Base-by-base conservation (phyloP, 2,329 filamentous ascomycete species). In the Amauroascus niger region DNA sequence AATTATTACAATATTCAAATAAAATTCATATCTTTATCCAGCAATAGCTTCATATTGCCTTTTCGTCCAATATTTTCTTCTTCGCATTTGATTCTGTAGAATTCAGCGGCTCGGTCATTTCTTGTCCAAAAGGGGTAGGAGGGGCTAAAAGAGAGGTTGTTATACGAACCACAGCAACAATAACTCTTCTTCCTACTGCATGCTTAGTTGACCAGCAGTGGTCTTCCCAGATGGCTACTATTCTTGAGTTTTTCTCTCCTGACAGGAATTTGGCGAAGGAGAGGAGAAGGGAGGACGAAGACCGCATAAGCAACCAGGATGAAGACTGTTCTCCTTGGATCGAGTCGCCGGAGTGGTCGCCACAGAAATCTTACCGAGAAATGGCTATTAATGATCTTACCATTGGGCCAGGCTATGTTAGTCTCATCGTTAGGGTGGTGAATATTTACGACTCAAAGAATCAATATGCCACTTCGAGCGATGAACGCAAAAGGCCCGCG, bases 351-450 rank as follows among this genome's bases (percentile, higher is more conserved):
- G 30, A 24, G 11, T 49, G 46, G 46, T 30, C 20, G 14, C 35
- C 33, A 16, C 24, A 9, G 18, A n/a, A 7, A 14, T 20, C 16
- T 2, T 65, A 65, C 49, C 41, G 57, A 1, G 55, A 60, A n/a
- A 40, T 58, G 1, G 47, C 53, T 20, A 60, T 67, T 24, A 49
- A 55, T 9, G 47, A 58, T n/a, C 55, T 67, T 8, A 51, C 39
- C 20, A 52, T 58, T 8, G 64, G 63, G 0, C 62, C 62, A 1
- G 30, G 52, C 1, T 50, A 53, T 32, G 60, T 64, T 1, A 56
- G 40, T 4, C 54, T 66, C 32, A 59, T 55, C n/a, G 64, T 55
- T 11, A 52, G 62, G 24, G 56, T 67, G 5, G 62, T 62, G 24
- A 66, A 65, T 44, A 54, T 65, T 18, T 63, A 61, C 32, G 49